Evolutionary conservation across 2,329 filamentous ascomycete species (phyloP), one percentile per base, ranked within the genome.

Genomic region (Ophiostoma angusticollis): DNA sequence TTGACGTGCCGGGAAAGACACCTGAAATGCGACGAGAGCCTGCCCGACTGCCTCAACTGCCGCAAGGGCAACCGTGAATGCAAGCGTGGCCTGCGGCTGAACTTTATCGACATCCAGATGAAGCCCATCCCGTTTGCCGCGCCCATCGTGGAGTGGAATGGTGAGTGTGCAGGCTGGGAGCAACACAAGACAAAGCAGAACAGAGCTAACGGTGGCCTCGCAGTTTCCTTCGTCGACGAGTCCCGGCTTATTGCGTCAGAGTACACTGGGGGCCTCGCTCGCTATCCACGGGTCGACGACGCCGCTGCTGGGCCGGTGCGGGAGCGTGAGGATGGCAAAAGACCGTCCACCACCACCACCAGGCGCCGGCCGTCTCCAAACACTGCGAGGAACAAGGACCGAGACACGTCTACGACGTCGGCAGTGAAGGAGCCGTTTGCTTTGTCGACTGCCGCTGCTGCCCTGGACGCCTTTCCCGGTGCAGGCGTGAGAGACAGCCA

Each of bases 171-270:
- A 19, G 1, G 9, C 9, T n/a, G n/a, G n/a, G 13, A 9, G n/a
- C 9, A 27, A 28, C 8, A 24, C 18, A 30, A 19, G 3, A 19
- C 30, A 31, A 31, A 19, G 9, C 5, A 17, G 17, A 25, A 8
- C 21, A 22, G 9, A 7, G 8, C 27, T 40, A 5, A 40, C 13
- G 17, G 9, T 19, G 16, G 13, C 9, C 29, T 16, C 12, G 19
- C 23, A 72, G 75, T 95, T 12, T 69, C 74, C 37, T 95, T 96
- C 49, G 71, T 81, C 51, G 89, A 95, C 54, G 86, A 96, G 55
- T 95, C 87, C 17, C 73, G 86, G 22, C 71, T 82, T 33, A 93
- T 95, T 56, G 89, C 89, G 6, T 89, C 83, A 1, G 86, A 94
- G 55, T 96, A 96, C 56, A 69, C 74, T 38, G 86, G 84, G 4